phyloP scores from a whole-genome alignment of 208 protist species.

The Leishmania tarentolae region DNA sequence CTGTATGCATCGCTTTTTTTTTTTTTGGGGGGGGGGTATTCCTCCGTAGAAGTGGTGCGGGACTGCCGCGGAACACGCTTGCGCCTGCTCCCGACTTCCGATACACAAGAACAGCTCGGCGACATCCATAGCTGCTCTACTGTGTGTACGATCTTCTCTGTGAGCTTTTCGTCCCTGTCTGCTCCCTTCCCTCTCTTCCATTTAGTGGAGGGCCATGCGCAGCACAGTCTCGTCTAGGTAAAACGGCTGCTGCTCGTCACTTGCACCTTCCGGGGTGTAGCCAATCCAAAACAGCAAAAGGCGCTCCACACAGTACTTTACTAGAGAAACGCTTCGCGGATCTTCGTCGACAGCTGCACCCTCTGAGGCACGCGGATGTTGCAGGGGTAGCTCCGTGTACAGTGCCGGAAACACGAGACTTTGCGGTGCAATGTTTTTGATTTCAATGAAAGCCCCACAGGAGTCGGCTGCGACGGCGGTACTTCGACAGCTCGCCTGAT shows the following conservation, averaged over 20 bases:
- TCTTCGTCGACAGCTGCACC: conserved; percentile 4
- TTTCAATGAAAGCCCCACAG: conserved; percentile 28
- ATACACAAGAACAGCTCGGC: not conserved
- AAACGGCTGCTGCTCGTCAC: conserved; percentile 57
- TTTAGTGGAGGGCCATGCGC: not conserved
- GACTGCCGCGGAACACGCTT: not conserved
- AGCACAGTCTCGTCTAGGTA: conserved; percentile 50
- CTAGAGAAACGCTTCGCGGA: not conserved
- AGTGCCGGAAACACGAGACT: conserved; percentile 21
- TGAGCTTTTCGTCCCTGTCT: not conserved
- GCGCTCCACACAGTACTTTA: conserved; percentile 34
- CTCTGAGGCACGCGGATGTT: not conserved
- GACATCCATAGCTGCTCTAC: not conserved
- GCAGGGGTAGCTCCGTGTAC: not conserved
- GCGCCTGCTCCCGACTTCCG: not conserved
- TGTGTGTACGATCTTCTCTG: too few species aligned
- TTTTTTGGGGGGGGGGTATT: not conserved
- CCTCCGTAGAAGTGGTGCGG: not conserved
- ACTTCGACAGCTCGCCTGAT: not conserved
- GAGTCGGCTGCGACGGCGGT: not conserved
- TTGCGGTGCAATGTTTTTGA: conserved; percentile 18
- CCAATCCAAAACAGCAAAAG: conserved; percentile 90
- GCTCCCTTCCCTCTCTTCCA: too few species aligned
- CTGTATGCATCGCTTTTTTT: not conserved
- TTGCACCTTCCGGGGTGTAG: conserved; percentile 39